Conservation (phyloP, 345 rosid species). For the Sonneratia alba region DNA sequence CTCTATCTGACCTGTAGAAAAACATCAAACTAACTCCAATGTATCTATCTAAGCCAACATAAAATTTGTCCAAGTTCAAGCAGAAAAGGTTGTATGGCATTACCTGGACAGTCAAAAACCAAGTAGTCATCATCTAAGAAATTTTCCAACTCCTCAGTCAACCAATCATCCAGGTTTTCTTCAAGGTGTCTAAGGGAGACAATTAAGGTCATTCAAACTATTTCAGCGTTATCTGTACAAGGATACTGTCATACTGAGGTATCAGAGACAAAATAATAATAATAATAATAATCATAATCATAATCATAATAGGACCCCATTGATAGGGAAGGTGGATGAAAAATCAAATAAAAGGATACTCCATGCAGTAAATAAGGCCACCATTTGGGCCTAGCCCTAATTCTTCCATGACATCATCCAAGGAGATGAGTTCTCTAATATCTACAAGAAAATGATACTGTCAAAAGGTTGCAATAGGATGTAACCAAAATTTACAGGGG, state of each 20-base stretch:
- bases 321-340: neutral
- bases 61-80: neutral
- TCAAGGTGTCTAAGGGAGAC: constrained; percentile 50
- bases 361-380: constrained; percentile 88
- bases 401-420: constrained; percentile 95
- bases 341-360: constrained; percentile 49
- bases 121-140: constrained; percentile 83
- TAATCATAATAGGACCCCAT: neutral
- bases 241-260: neutral
- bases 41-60: neutral
- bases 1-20: constrained; percentile 67
- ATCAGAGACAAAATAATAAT: neutral
- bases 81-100: neutral
- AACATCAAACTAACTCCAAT: neutral
- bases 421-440: constrained; percentile 75
- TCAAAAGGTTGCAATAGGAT: neutral
- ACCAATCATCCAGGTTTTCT: constrained; percentile 74
- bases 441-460: constrained; percentile 31
- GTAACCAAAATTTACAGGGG: neutral
- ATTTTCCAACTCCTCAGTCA: constrained; percentile 79
- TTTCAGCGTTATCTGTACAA: too few relatives aligned
- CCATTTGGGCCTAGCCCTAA: constrained; percentile 89
- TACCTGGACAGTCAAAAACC: constrained; percentile 94
- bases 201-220: constrained; percentile 33
- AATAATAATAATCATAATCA: too few relatives aligned